Base-by-base conservation (phyloP, 139 green algal genomes). In the Chlamydomonas incerta region DNA sequence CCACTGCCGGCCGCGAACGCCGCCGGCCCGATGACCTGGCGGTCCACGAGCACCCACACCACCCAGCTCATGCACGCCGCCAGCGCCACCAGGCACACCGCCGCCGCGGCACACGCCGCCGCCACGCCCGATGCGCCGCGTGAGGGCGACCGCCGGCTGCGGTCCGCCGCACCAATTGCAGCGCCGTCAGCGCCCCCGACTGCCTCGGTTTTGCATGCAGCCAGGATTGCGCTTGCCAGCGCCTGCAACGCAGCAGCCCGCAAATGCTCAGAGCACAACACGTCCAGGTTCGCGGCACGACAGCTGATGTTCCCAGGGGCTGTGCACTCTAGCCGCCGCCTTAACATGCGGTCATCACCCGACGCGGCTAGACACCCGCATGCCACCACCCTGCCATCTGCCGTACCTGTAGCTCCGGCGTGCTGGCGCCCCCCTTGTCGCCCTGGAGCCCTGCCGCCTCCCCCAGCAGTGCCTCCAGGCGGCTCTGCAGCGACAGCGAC, bases 21-120 rank as follows among this genome's bases (percentile, higher is more conserved):
- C 33, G 35, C 68, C 31, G 72, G 74, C 28, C 76, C 76, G 18
- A 84, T 66, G 13, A 74, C 46, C 47, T 50, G n/a, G 3, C 47
- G 41, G 63, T 73, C 65, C 63, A 84, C 21, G 18, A 84, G 77
- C 31, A 74, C 63, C 63, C 63, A 84, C 46, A 84, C 77, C 34
- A 84, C 46, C 77, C 65, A 84, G 4, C 63, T n/a, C 77, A 84
- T 52, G 63, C 63, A 74, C 6, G 13, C 46, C 31, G 65, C 41
- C 46, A 76, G 26, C 29, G 33, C 70, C 24, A 41, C 41, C 23
- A 74, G 34, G 10, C 35, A 52, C 34, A 55, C 8, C 1, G 35
- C 21, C 68, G 52, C 34, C 13, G 20, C 34, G 1, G 13, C 68
- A 26, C 66, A 72, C 17, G 66, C 17, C 23, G 66, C 55, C 55